Percentiles rank a stretch among this genome's conserved stretches.
These are phyloP conservation scores for Sarocladiaceae sp. DNA, from an alignment of 2,329 filamentous ascomycete genomes.

Conservation along the genomic window DNA sequence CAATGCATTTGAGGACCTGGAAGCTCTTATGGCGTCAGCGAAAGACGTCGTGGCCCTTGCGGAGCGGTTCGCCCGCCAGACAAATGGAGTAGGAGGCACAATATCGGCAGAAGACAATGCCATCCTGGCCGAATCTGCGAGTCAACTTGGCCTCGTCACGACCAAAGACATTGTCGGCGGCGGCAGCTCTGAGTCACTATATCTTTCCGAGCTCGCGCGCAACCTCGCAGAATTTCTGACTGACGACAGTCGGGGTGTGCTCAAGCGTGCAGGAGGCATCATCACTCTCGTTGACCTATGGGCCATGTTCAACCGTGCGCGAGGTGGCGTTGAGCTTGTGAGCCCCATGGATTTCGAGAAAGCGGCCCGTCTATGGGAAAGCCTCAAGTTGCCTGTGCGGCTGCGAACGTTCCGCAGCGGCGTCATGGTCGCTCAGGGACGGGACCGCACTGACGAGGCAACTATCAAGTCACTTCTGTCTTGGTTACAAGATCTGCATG, in stretches of 20 bases:
- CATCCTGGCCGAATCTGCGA: constrained; percentile 69
- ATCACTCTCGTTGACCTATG: constrained; percentile 86
- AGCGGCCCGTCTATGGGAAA: constrained; percentile 82
- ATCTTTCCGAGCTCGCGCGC: constrained; percentile 78
- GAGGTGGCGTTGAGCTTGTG: constrained; percentile 89
- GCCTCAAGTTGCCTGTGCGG: constrained; percentile 76
- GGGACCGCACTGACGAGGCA: constrained; percentile 83
- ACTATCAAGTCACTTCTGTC: constrained; percentile 69
- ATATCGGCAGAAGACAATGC: constrained; percentile 63
- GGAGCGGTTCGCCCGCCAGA: constrained; percentile 73
- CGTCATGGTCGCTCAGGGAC: constrained; percentile 85
- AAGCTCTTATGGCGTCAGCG: constrained; percentile 93
- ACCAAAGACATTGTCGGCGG: constrained; percentile 92
- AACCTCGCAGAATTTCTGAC: constrained; percentile 86
- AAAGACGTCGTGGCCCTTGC: constrained; percentile 94
- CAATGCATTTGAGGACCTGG: constrained; percentile 89
- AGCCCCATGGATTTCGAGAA: constrained; percentile 89
- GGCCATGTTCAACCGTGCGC: constrained; percentile 89
- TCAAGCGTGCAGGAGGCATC: constrained; percentile 77
- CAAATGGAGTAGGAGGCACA: constrained; percentile 51
- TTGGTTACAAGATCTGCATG: constrained; percentile 72
- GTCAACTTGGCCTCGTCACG: constrained; percentile 80
- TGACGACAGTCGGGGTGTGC: constrained; percentile 71
- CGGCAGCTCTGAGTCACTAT: constrained; percentile 66
- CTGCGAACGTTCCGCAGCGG: constrained; percentile 87